Conservation (phyloP, 345 rosid species). For the Garcia nutans region DNA sequence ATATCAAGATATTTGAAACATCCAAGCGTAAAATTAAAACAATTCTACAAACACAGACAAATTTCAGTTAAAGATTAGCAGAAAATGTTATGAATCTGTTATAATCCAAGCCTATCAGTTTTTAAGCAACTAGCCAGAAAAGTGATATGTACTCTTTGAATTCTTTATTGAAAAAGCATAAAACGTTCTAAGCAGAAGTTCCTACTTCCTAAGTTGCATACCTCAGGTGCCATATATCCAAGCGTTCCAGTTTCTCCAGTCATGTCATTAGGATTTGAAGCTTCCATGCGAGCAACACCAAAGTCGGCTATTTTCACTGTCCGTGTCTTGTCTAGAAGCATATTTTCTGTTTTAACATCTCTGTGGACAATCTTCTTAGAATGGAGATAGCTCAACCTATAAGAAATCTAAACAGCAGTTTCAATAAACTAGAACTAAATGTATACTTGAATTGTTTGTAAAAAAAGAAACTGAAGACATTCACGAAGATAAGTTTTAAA, state of each 20-base stretch:
- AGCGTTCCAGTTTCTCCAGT: constrained; percentile 42
- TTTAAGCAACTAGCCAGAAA: neutral
- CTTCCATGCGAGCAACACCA: constrained; percentile 43
- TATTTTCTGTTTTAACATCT: constrained; percentile 42
- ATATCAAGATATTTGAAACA: neutral
- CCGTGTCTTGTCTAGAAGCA: constrained; percentile 42
- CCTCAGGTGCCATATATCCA: constrained; percentile 48
- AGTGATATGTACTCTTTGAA: neutral
- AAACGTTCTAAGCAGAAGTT: too few relatives aligned
- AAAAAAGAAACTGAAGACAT: neutral
- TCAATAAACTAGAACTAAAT: neutral
- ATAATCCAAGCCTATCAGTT: neutral
- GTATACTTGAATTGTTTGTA: neutral
- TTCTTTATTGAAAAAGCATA: neutral
- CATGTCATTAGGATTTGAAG: constrained; percentile 43
- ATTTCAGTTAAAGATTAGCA: neutral
- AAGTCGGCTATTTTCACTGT: constrained; percentile 39
- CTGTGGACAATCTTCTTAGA: constrained; percentile 41
- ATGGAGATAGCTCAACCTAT: constrained; percentile 43
- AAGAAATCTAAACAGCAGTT: constrained; percentile 10
- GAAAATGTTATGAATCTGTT: neutral
- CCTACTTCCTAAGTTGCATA: neutral
- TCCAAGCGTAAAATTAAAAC: neutral
- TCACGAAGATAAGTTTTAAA: neutral
- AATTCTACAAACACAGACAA: neutral